Evolutionary conservation across 257 asterid genomes (phyloP).

Genomic region (Fraxinus americana): DNA sequence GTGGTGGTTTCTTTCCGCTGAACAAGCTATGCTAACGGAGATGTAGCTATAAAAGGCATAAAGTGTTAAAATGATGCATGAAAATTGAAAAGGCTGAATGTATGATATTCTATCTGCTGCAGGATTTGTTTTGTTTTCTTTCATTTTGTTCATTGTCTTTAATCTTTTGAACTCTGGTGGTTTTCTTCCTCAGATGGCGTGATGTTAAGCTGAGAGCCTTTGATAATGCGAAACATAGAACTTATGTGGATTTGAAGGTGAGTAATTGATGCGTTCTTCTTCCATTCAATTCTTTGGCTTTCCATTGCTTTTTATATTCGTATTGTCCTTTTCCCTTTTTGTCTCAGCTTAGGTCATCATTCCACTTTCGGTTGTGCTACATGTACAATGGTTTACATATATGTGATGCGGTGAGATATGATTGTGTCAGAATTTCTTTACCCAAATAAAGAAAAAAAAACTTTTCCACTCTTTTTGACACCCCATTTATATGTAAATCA

Average conservation of each 20-base stretch:
- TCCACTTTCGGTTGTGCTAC: too few relatives aligned
- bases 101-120: not conserved
- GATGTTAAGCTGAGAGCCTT: not conserved
- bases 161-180: not conserved
- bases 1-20: not conserved
- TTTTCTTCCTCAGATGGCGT: not conserved
- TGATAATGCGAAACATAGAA: not conserved
- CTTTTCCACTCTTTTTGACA: too few relatives aligned
- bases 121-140: not conserved
- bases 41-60: not conserved
- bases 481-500: too few relatives aligned
- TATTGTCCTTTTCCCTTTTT: not conserved
- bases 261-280: not conserved
- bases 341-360: not conserved
- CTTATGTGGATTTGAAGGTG: not conserved
- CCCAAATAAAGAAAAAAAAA: too few relatives aligned
- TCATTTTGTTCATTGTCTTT: not conserved
- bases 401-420: too few relatives aligned
- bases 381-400: too few relatives aligned
- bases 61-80: too few relatives aligned
- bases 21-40: not conserved
- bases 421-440: too few relatives aligned
- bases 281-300: not conserved
- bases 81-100: not conserved
- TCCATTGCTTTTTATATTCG: not conserved